Conservation (phyloP, 495 filamentous ascomycete genomes). For the Elaphomyces granulatus region DNA sequence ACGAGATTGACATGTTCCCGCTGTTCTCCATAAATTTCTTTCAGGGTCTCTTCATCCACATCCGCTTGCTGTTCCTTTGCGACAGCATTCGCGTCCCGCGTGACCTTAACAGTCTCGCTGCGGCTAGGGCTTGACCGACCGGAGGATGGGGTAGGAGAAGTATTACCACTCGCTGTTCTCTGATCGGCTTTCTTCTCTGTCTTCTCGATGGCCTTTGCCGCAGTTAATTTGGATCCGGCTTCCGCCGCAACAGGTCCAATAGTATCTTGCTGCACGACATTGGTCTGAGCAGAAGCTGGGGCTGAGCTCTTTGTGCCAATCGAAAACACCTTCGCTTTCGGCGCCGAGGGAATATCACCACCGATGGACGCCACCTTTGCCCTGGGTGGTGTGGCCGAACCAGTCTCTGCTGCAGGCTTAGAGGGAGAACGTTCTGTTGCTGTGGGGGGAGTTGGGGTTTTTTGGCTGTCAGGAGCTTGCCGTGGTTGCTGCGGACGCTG, state of each 20-base stretch:
- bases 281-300: constrained; percentile 23
- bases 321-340: constrained; percentile 52
- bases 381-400: constrained; percentile 44
- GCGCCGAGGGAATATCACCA: constrained; percentile 31
- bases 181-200: constrained; percentile 41
- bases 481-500: constrained; percentile 41
- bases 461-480: constrained; percentile 39
- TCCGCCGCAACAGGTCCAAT: constrained; percentile 34
- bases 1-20: constrained; percentile 93
- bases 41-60: constrained; percentile 78
- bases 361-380: constrained; percentile 60
- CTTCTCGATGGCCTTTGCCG: constrained; percentile 70
- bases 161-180: constrained; percentile 46
- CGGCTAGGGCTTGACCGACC: constrained; percentile 59
- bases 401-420: constrained; percentile 9
- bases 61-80: constrained; percentile 76
- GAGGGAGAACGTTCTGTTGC: constrained; percentile 13
- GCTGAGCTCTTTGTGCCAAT: constrained; percentile 41
- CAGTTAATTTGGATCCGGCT: constrained; percentile 54
- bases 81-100: constrained; percentile 69
- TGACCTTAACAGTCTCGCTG: constrained; percentile 35
- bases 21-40: constrained; percentile 87
- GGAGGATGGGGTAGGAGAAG: constrained; percentile 63
- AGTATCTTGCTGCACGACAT: constrained; percentile 41
- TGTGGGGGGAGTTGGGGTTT: constrained; percentile 24